phyloP scores from a whole-genome alignment of 148 eudicot genomes.

The Rhododendron vialii region DNA sequence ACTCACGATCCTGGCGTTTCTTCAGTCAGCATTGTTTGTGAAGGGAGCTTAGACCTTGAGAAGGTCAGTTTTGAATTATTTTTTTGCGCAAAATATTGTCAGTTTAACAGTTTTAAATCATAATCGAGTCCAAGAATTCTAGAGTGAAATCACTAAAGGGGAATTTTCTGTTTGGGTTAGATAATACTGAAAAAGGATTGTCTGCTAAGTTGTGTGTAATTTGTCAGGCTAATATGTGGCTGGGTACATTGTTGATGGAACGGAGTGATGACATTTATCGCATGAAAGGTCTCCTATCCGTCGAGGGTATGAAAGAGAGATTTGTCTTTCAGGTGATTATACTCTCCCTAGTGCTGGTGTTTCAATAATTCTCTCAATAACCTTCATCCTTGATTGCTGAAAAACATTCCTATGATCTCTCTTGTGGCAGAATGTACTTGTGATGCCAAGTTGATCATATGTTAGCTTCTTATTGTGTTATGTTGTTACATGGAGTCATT shows the following conservation, averaged over 20 bases:
- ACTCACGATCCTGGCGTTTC: constrained; percentile 98
- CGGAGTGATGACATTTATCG: constrained; percentile 91
- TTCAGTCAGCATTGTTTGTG: constrained; percentile 96
- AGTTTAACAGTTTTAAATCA: not conserved
- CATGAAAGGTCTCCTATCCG: constrained; percentile 94
- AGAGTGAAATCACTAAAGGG: not conserved
- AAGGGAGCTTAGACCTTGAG: constrained; percentile 93
- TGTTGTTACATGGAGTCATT: not conserved
- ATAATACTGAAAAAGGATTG: not conserved
- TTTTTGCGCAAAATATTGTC: not conserved
- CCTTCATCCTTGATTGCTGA: not conserved
- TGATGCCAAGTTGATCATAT: not conserved
- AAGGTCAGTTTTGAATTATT: constrained; percentile 48
- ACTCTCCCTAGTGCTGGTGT: not conserved
- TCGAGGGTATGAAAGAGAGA: constrained; percentile 86
- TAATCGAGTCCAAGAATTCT: not conserved
- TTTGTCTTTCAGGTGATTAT: constrained; percentile 89
- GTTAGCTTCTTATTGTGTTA: not conserved
- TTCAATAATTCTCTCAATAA: not conserved
- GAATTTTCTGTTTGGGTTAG: not conserved
- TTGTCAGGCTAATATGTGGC: constrained; percentile 90
- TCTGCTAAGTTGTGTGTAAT: constrained; percentile 1
- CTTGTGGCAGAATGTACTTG: not conserved
- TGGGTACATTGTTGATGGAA: constrained; percentile 75
- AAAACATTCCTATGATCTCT: not conserved